phyloP scores from a whole-genome alignment of 768 basidiomycete species.

The Auricularia auricula-judae region DNA sequence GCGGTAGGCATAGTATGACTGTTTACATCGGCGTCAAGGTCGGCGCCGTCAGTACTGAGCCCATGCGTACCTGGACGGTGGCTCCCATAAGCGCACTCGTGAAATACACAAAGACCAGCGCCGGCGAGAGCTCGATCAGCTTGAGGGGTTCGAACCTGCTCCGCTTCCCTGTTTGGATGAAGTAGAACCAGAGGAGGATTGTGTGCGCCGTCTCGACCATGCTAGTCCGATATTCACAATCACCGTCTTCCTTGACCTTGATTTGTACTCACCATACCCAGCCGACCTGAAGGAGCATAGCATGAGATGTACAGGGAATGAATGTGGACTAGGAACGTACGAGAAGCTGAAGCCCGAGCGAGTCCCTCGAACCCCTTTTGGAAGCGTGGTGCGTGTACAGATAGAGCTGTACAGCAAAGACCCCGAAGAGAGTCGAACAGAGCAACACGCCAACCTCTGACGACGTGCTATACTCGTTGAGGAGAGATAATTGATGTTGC shows the following conservation, averaged over 20 bases:
- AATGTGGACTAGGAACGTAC: not conserved
- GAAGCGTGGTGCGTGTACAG: not conserved
- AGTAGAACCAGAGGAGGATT: not conserved
- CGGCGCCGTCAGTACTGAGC: not conserved
- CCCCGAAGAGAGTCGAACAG: not conserved
- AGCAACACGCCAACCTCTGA: not conserved
- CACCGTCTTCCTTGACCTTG: too few species aligned
- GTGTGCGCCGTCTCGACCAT: not conserved
- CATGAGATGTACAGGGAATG: not conserved
- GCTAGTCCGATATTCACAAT: not conserved
- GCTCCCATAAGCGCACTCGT: not conserved
- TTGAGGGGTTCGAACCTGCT: not conserved
- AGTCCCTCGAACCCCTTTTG: not conserved
- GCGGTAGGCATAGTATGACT: not conserved
- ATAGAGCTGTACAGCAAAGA: not conserved
- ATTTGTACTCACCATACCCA: not conserved
- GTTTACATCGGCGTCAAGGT: not conserved
- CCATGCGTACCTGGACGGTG: not conserved
- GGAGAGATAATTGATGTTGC: not conserved
- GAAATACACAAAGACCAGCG: not conserved
- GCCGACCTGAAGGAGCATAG: not conserved
- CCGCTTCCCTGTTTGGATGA: not conserved
- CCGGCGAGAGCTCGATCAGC: not conserved
- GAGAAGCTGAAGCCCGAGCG: not conserved
- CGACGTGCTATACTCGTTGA: not conserved